Evolutionary conservation across 2,329 filamentous ascomycete species (phyloP).

Genomic region (Stachybotrys chartarum): DNA sequence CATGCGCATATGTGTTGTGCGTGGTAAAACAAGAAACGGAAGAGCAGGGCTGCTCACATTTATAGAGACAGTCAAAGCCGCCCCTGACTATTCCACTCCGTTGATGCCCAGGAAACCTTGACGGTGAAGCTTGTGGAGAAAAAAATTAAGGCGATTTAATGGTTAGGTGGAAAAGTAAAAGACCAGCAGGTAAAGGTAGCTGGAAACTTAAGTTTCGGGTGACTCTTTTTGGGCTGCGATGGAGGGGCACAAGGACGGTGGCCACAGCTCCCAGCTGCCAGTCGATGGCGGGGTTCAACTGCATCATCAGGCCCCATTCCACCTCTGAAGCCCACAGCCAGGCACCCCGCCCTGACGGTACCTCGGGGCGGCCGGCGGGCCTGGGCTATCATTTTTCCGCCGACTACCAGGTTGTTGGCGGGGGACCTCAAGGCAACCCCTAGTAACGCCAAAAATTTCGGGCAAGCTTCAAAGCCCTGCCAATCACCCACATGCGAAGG

Average conservation of each 20-base stretch:
- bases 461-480: constrained; percentile 6
- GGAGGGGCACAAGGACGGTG: constrained; percentile 6
- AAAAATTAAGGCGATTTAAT: no score
- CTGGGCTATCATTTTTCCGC: constrained; percentile 27
- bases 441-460: constrained; percentile 25
- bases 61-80: no score
- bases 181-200: no score
- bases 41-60: no score
- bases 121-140: no score
- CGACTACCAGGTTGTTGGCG: constrained; percentile 10
- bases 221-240: constrained; percentile 1
- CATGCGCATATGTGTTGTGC: no score
- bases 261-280: neutral
- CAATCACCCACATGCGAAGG: neutral
- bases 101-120: no score
- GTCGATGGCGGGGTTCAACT: neutral
- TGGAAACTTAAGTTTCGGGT: no score
- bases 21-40: no score
- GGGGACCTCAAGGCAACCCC: constrained; percentile 18
- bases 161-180: no score
- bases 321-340: neutral
- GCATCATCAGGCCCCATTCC: neutral
- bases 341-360: neutral
- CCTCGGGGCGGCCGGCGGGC: neutral
- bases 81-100: no score